Conservation (phyloP, 768 basidiomycete species). For the Mycena albidolilacea region DNA sequence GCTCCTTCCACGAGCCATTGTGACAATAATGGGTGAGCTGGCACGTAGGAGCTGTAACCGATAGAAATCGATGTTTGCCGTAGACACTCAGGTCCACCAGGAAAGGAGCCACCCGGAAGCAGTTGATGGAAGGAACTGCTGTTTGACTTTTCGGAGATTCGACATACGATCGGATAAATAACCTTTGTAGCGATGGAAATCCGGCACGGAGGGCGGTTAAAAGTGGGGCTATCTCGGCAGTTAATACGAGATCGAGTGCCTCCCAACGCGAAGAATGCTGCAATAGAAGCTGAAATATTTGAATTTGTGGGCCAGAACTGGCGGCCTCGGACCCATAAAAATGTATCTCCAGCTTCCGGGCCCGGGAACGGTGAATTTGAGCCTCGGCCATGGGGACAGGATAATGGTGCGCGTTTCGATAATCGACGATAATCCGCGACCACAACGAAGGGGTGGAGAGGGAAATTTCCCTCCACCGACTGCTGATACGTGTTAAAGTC, state of each 20-base stretch:
- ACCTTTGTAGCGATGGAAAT: background rate
- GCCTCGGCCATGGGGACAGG: conserved; percentile 4
- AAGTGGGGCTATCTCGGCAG: background rate
- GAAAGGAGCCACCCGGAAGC: background rate
- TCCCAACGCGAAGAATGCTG: conserved; percentile 18
- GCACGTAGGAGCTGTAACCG: background rate
- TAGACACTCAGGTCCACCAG: background rate
- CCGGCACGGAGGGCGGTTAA: background rate
- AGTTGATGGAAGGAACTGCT: background rate
- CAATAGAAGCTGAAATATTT: background rate
- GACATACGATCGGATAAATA: conserved; percentile 9
- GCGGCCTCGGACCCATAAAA: background rate
- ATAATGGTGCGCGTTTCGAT: background rate
- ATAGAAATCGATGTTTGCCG: background rate
- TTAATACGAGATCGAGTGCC: conserved; percentile 8
- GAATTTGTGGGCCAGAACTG: background rate
- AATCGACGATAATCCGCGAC: conserved; percentile 2
- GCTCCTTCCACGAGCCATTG: background rate
- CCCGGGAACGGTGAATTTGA: conserved; percentile 4
- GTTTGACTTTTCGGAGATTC: background rate
- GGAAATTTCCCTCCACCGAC: conserved; percentile 19
- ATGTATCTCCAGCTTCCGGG: conserved; percentile 2
- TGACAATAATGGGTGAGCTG: conserved; percentile 16
- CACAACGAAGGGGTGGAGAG: conserved; percentile 21
- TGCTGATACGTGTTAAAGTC: conserved; percentile 5